Base-by-base conservation (phyloP, 2,329 filamentous ascomycete genomes). In the Zopfia rhizophila region DNA sequence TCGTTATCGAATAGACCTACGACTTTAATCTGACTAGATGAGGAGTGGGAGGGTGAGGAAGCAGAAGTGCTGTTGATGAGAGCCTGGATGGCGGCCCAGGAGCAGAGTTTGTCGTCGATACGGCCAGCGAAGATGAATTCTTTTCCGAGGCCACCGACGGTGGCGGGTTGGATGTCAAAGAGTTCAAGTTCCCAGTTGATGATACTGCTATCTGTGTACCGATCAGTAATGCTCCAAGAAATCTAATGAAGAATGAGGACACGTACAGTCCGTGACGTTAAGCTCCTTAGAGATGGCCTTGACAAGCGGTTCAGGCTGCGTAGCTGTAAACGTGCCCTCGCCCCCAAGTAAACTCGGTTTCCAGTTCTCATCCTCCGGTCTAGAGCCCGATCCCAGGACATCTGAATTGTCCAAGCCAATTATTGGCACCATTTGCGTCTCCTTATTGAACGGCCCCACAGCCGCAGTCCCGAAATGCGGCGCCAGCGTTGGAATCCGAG, bases 151-250 rank as follows among this genome's bases (percentile, higher is more conserved):
- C 94, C 94, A 56, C 90, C 87, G 13, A 91, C 82, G 28, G 87
- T 85, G 1, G 92, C 92, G 7, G 92, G 90, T 69, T 97, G 91
- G 3, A 84, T 83, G 73, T 97, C 94, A 68, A 88, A 99, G 22
- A 99, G 86, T 75, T 99, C 94, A 25, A 97, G 84, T 68, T 99
- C 94, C 94, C 94, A 99, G 76, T 94, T 95, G 45, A 96, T 77
- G 53, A 99, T 96, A 39, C 81, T 83, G 58, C 79, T 82, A 68
- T 88, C 69, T 72, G 45, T n/a, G n/a, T n/a, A n/a, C n/a, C n/a
- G n/a, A n/a, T 4, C 16, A 19, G 36, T 30, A 17, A n/a, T n/a
- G n/a, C n/a, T n/a, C n/a, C n/a, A n/a, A n/a, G n/a, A n/a, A n/a
- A n/a, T n/a, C n/a, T 32, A 32, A 5, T 8, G 14, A 18, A 16